Evolutionary conservation across 108 stramenopile genomes (phyloP).

Genomic region (Cyclostephanos tholiformis): DNA sequence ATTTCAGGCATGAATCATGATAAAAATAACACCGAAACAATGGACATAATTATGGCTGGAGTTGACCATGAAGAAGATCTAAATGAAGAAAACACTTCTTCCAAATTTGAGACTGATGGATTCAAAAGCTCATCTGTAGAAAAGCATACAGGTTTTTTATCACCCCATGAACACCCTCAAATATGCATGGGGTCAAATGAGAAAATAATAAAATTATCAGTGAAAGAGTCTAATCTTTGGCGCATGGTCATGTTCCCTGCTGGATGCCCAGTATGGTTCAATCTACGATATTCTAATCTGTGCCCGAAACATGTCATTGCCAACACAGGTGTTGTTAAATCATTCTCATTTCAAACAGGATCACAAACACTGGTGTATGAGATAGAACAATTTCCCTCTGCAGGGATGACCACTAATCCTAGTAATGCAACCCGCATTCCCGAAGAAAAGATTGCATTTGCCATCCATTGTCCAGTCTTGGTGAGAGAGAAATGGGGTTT

Average conservation of each 20-base stretch:
- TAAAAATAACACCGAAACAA: too few species aligned
- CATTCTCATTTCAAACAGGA: not conserved
- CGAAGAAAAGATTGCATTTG: conserved; percentile 7
- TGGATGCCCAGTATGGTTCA: conserved; percentile 10
- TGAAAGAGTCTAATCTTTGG: not conserved
- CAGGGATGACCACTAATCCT: not conserved
- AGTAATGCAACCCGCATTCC: not conserved
- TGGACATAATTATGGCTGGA: too few species aligned
- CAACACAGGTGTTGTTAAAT: not conserved
- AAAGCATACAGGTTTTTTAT: too few species aligned
- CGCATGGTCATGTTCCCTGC: not conserved
- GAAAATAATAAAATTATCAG: not conserved
- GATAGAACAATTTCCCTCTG: not conserved
- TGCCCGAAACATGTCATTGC: not conserved
- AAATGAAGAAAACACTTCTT: too few species aligned
- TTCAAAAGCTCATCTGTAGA: not conserved
- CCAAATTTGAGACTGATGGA: not conserved
- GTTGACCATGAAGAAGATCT: too few species aligned
- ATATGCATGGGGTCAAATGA: not conserved
- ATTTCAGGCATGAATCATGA: too few species aligned
- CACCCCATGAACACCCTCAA: not conserved
- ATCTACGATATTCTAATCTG: not conserved
- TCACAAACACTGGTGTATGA: not conserved
- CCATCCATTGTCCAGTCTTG: conserved; percentile 8
- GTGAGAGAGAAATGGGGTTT: not conserved